These are phyloP conservation scores for Vitis hybrid DNA, from an alignment of 177 flowering plant species.

Conservation along the genomic window DNA sequence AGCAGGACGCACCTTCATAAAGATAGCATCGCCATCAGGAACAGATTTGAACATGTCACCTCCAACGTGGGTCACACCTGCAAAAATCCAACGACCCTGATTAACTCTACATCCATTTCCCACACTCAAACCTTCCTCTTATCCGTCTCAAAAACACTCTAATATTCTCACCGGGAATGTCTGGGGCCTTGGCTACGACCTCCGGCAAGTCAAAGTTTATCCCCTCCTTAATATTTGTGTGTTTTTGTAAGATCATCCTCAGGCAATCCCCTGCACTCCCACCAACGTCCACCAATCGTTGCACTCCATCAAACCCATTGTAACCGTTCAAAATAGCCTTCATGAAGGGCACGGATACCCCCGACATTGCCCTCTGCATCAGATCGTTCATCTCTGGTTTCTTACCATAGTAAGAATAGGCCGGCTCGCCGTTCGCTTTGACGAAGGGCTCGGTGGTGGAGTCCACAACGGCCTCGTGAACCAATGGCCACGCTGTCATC, in stretches of 20 bases:
- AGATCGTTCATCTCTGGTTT: slow-evolving; percentile 63
- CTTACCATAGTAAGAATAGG: slow-evolving; percentile 58
- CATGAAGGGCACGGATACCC: slow-evolving; percentile 80
- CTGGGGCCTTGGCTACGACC: slow-evolving; percentile 68
- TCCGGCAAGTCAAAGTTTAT: slow-evolving; percentile 81
- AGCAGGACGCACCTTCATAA: slow-evolving; percentile 58
- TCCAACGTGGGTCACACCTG: slow-evolving; percentile 68
- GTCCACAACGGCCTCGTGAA: slow-evolving; percentile 62
- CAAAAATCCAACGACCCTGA: neutral
- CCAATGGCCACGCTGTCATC: slow-evolving; percentile 57
- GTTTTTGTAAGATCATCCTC: slow-evolving; percentile 54
- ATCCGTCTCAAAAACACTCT: no score
- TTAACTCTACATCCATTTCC: no score
- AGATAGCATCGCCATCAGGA: slow-evolving; percentile 64
- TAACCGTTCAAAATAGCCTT: slow-evolving; percentile 58
- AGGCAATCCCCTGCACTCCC: slow-evolving; percentile 83
- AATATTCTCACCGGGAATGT: slow-evolving; percentile 39
- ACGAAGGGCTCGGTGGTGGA: slow-evolving; percentile 56
- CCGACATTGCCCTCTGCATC: slow-evolving; percentile 77
- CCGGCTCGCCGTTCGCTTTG: slow-evolving; percentile 63
- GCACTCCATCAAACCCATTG: slow-evolving; percentile 55
- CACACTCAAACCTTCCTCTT: no score
- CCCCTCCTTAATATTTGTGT: slow-evolving; percentile 40
- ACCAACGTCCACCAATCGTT: slow-evolving; percentile 68
- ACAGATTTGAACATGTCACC: slow-evolving; percentile 71